A percentile compares a stretch with the other conserved stretches of the same genome.
phyloP scores from a whole-genome alignment of 306 rosid genomes.

The Nissolia schottii region DNA sequence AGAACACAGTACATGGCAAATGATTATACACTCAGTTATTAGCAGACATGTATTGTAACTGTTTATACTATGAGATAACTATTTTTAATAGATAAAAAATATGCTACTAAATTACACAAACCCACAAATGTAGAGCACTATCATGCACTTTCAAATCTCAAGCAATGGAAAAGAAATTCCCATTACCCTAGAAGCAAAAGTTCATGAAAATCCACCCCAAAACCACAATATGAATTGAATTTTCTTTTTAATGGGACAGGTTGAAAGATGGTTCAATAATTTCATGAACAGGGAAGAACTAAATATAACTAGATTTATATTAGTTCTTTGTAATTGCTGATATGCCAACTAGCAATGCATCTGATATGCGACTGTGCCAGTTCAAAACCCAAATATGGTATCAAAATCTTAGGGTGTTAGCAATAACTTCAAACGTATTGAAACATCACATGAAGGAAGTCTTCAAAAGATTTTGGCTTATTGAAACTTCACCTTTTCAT shows the following conservation, averaged over 20 bases:
- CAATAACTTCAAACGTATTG: not conserved
- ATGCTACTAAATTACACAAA: not conserved
- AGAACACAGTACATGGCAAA: not conserved
- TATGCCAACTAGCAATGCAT: conserved; percentile 5
- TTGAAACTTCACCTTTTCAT: conserved; percentile 62
- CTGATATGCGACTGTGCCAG: not conserved
- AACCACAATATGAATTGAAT: not conserved
- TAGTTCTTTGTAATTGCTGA: not conserved
- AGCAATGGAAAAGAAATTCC: conserved; percentile 3
- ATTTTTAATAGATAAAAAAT: not conserved
- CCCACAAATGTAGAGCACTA: not conserved
- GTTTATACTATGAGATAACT: not conserved
- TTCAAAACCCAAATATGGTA: conserved; percentile 8
- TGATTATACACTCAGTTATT: not conserved
- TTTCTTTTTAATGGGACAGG: not conserved
- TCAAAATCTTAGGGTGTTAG: not conserved
- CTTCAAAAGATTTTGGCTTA: not conserved
- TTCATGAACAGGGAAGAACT: not conserved
- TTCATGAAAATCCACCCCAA: conserved; percentile 9
- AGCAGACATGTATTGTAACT: not conserved
- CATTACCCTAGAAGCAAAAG: not conserved
- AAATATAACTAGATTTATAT: conserved; percentile 10
- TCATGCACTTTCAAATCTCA: conserved; percentile 1
- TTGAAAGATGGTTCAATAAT: not conserved
- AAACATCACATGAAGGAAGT: conserved; percentile 16